Percentiles rank a stretch among this genome's conserved stretches.
Conservation (phyloP, 768 basidiomycete species). For the Mycena rosella region DNA sequence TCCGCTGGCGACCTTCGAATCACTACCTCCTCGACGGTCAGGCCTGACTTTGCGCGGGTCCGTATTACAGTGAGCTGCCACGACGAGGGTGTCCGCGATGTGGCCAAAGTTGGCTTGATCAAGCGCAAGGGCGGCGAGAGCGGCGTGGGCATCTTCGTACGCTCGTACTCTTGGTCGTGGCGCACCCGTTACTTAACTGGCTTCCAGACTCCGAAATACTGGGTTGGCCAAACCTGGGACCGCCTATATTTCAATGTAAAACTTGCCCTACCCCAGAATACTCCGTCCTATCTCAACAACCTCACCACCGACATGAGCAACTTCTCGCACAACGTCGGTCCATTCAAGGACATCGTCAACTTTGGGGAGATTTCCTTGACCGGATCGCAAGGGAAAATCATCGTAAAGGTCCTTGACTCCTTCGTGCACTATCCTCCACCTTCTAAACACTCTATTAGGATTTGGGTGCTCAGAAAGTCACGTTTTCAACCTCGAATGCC, state of each 20-base stretch:
- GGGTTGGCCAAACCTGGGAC: constrained; percentile 23
- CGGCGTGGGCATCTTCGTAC: constrained; percentile 55
- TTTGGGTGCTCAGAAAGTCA: constrained; percentile 34
- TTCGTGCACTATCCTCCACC: not conserved
- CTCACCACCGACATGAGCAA: constrained; percentile 59
- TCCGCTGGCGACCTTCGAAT: constrained; percentile 44
- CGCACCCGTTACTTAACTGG: not conserved
- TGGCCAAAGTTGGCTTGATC: constrained; percentile 47
- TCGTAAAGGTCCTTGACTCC: constrained; percentile 45
- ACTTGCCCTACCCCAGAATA: constrained; percentile 51
- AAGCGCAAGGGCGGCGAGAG: constrained; percentile 40
- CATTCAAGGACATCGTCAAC: constrained; percentile 47
- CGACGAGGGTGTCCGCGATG: constrained; percentile 37
- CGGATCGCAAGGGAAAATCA: constrained; percentile 53
- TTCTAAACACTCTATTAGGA: constrained; percentile 36
- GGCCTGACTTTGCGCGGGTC: constrained; percentile 41
- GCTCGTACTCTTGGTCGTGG: constrained; percentile 22
- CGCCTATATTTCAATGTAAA: constrained; percentile 50
- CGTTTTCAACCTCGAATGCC: constrained; percentile 43
- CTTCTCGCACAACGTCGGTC: constrained; percentile 52
- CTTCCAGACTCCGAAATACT: constrained; percentile 49
- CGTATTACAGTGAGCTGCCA: constrained; percentile 43
- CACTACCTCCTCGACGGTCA: constrained; percentile 38
- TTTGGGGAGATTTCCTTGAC: constrained; percentile 54
- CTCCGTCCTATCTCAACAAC: constrained; percentile 51